A percentile compares a stretch with the other conserved stretches of the same genome.
These are phyloP conservation scores for Trichosporon sp. DNA, from an alignment of 1,284 basidiomycete species.

Conservation along the genomic window DNA sequence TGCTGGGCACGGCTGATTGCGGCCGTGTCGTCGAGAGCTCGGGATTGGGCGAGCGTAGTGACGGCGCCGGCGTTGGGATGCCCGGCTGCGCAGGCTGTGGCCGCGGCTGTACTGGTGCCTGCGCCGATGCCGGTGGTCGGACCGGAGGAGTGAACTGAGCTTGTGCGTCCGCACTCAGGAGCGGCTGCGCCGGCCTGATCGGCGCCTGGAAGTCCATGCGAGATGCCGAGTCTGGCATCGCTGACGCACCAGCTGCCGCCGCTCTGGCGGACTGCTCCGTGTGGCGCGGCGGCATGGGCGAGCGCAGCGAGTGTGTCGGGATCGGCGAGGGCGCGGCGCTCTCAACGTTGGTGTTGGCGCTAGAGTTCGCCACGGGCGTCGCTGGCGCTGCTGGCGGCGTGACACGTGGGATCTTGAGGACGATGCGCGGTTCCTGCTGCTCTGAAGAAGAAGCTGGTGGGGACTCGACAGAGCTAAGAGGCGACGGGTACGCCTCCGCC, in stretches of 20 bases:
- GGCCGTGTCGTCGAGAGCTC: neutral
- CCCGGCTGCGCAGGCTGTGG: neutral
- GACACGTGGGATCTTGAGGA: neutral
- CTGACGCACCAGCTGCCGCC: neutral
- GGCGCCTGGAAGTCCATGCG: too few relatives aligned
- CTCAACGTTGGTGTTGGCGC: neutral
- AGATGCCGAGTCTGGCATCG: neutral
- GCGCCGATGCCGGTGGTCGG: too few relatives aligned
- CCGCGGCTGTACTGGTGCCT: neutral
- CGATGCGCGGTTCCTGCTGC: neutral
- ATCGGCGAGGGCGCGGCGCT: neutral
- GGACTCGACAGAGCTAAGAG: neutral
- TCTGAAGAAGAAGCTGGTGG: too few relatives aligned
- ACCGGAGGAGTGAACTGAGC: too few relatives aligned
- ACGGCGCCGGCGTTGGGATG: neutral
- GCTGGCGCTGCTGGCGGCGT: neutral
- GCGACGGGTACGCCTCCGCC: neutral
- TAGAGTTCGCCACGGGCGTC: neutral
- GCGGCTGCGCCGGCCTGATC: too few relatives aligned
- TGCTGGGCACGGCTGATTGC: neutral
- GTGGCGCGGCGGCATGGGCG: neutral
- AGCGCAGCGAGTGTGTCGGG: constrained; percentile 1
- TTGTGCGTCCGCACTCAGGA: too few relatives aligned
- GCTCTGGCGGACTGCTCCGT: neutral
- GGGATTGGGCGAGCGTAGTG: too few relatives aligned